Evolutionary conservation across 768 basidiomycete genomes (phyloP).

Genomic region (Termitomyces sp.): DNA sequence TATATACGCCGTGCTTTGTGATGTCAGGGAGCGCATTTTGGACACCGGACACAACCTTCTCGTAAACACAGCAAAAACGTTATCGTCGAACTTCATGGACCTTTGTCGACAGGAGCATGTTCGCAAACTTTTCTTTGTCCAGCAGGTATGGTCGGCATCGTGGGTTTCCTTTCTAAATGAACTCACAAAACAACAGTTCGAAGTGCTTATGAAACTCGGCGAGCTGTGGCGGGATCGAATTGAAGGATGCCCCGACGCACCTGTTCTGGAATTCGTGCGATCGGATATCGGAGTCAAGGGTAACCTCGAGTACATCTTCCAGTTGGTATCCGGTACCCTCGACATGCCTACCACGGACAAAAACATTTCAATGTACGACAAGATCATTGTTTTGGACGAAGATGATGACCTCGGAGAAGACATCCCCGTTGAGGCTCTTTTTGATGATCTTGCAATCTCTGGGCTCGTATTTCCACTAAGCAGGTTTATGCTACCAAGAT

Average conservation of each 20-base stretch:
- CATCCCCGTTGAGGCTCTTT: constrained; percentile 44
- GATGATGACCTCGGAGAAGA: constrained; percentile 20
- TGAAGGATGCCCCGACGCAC: constrained; percentile 46
- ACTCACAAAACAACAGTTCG: constrained; percentile 33
- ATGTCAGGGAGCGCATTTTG: constrained; percentile 28
- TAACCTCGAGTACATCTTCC: constrained; percentile 34
- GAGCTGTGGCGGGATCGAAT: constrained; percentile 48
- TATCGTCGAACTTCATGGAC: constrained; percentile 43
- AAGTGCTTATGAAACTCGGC: constrained; percentile 40
- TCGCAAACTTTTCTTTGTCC: constrained; percentile 52
- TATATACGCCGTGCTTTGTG: constrained; percentile 31
- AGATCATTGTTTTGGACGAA: constrained; percentile 38
- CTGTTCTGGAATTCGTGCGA: constrained; percentile 36
- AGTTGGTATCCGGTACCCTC: constrained; percentile 37
- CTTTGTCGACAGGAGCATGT: constrained; percentile 39
- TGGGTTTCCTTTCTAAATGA: not conserved
- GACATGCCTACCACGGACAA: constrained; percentile 38
- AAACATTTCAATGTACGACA: constrained; percentile 40
- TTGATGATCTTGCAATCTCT: constrained; percentile 46
- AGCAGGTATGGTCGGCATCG: constrained; percentile 34
- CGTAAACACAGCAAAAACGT: constrained; percentile 38
- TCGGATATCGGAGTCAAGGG: constrained; percentile 19
- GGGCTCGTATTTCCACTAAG: constrained; percentile 43
- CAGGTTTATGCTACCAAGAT: constrained; percentile 30
- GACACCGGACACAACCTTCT: constrained; percentile 26